These are phyloP conservation scores for Bacterosira constricta DNA, from an alignment of 108 stramenopile genomes.

Conservation along the genomic window DNA sequence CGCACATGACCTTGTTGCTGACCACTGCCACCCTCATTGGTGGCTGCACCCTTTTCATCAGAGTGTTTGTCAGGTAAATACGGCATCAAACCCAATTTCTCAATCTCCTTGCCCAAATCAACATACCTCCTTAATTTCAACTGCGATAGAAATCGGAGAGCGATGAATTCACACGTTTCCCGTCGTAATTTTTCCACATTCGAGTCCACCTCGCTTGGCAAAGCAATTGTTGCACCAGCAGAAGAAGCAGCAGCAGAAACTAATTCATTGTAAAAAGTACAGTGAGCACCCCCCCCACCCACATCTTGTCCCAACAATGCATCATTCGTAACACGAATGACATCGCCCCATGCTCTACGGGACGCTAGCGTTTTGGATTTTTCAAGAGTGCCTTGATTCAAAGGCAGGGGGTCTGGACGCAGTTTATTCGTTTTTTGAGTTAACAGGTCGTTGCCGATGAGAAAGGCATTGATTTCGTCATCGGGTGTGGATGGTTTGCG, in stretches of 20 bases:
- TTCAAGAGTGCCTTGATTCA: background rate
- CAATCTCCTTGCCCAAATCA: conserved; percentile 64
- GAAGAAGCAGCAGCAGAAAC: conserved; percentile 14
- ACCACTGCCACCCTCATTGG: too few relatives aligned
- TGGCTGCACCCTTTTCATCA: too few relatives aligned
- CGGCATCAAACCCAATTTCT: conserved; percentile 51
- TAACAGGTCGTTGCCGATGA: background rate
- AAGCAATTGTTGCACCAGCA: background rate
- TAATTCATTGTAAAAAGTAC: conserved; percentile 12
- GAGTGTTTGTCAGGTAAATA: conserved; percentile 14
- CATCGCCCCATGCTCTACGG: conserved; percentile 82
- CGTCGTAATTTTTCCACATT: conserved; percentile 17
- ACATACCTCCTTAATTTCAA: conserved; percentile 61
- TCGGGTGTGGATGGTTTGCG: conserved; percentile 27
- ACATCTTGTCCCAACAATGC: conserved; percentile 7
- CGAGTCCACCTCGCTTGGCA: background rate
- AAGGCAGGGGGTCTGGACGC: conserved; percentile 9
- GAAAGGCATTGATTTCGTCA: conserved; percentile 35
- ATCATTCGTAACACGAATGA: conserved; percentile 53
- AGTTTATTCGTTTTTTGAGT: background rate
- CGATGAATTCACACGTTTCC: conserved; percentile 71
- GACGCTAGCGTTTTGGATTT: conserved; percentile 43
- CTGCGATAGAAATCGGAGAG: conserved; percentile 66
- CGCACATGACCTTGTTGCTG: too few relatives aligned
- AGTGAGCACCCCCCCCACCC: conserved; percentile 2